phyloP scores from a whole-genome alignment of 2,329 filamentous ascomycete species.

The Aspergillus piperis region DNA sequence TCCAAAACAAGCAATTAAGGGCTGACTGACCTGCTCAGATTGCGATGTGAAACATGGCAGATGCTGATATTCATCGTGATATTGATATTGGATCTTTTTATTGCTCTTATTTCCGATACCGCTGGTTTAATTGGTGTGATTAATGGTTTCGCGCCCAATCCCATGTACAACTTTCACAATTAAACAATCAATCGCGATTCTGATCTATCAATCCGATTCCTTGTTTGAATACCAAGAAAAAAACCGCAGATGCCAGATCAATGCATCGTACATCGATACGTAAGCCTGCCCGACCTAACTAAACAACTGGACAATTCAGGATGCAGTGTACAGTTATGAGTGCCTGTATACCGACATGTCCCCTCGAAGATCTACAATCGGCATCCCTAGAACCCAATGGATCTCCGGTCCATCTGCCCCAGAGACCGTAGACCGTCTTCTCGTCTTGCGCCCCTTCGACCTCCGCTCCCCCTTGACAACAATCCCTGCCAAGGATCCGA shows the following conservation, averaged over 20 bases:
- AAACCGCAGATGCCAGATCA: not conserved
- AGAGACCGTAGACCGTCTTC: not conserved
- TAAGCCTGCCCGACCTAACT: slow-evolving; percentile 6
- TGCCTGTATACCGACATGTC: slow-evolving; percentile 1
- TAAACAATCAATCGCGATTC: not conserved
- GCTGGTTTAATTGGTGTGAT: not conserved
- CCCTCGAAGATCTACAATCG: not conserved
- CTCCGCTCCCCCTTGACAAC: not conserved
- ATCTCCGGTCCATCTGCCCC: not conserved
- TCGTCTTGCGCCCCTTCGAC: not conserved
- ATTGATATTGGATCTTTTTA: not conserved
- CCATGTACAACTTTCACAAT: not conserved
- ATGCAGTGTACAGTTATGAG: not conserved
- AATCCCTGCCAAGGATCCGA: slow-evolving; percentile 10
- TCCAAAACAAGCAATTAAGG: slow-evolving; percentile 5
- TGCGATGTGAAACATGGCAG: not conserved
- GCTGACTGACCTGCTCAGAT: not conserved
- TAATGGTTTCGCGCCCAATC: not conserved
- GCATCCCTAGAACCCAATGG: slow-evolving; percentile 6
- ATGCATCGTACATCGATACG: slow-evolving; percentile 6
- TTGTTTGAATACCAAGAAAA: not conserved
- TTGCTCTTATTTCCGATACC: not conserved
- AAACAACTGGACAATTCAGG: not conserved
- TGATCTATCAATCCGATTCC: not conserved
- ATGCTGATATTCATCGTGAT: not conserved